Conservation (phyloP, 139 green algal species). For the Raphidocelis subcapitata region DNA sequence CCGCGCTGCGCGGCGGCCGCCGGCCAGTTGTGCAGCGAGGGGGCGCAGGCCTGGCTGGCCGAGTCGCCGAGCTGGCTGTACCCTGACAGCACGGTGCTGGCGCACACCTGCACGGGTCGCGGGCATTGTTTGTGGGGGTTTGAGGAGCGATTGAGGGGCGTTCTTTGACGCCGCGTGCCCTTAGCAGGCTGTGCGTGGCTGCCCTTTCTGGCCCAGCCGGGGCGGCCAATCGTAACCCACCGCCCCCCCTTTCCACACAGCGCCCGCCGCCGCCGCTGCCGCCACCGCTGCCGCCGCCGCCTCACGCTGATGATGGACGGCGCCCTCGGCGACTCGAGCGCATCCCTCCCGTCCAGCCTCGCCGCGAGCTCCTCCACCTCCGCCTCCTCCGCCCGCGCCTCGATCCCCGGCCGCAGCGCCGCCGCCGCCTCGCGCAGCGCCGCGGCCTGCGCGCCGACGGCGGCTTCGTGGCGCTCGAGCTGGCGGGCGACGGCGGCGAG, state of each 20-base stretch:
- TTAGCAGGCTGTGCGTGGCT: background rate
- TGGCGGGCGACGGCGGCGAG: slow-evolving; percentile 8
- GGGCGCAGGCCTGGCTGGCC: slow-evolving; percentile 4
- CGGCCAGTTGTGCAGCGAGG: no score
- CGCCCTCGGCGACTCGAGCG: slow-evolving; percentile 1
- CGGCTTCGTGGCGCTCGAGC: slow-evolving; percentile 2
- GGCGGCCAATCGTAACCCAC: no score
- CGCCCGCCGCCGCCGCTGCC: no score
- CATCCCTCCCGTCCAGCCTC: slow-evolving; percentile 11
- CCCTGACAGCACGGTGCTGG: slow-evolving; percentile 20
- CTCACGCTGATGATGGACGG: slow-evolving; percentile 22
- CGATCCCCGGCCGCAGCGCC: slow-evolving; percentile 11
- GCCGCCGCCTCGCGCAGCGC: slow-evolving; percentile 2
- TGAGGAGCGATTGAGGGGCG: background rate
- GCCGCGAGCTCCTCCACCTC: slow-evolving; percentile 16
- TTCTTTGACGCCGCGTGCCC: background rate
- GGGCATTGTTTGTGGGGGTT: background rate
- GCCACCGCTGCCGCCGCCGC: background rate
- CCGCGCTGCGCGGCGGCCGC: no score
- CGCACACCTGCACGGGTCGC: slow-evolving; percentile 11
- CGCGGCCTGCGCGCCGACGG: background rate
- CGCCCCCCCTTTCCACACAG: no score
- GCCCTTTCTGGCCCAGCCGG: background rate
- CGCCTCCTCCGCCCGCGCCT: slow-evolving; percentile 7
- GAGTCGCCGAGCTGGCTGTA: slow-evolving; percentile 19